These are phyloP conservation scores for Globisporangium radiosum DNA, from an alignment of 352 stramenopile genomes.

Conservation along the genomic window DNA sequence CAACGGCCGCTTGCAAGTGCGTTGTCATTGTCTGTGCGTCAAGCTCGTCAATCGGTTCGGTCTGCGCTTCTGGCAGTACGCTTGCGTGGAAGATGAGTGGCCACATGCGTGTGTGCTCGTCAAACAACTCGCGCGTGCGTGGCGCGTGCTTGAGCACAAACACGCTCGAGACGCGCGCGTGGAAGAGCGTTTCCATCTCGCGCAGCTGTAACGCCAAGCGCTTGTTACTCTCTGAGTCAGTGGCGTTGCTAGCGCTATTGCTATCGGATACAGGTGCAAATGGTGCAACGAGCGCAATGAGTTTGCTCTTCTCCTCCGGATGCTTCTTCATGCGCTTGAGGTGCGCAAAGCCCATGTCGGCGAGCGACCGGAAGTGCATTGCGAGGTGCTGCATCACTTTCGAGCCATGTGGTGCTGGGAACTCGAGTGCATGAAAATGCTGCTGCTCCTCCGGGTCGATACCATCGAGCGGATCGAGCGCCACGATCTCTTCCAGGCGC, in stretches of 20 bases:
- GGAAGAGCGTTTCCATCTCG: conserved; percentile 32
- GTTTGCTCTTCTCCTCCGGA: conserved; percentile 19
- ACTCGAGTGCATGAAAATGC: conserved; percentile 62
- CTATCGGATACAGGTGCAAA: conserved; percentile 1
- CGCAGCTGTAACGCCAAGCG: conserved; percentile 1
- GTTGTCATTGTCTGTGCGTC: conserved; percentile 30
- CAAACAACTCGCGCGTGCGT: conserved; percentile 51
- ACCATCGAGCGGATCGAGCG: conserved; percentile 17
- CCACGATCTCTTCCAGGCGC: conserved; percentile 37
- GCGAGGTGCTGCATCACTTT: conserved; percentile 60
- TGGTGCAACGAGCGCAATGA: conserved; percentile 54
- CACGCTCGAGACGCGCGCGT: conserved; percentile 36
- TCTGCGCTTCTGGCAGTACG: conserved; percentile 31
- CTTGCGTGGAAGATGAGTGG: conserved; percentile 78
- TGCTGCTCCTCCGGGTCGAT: conserved; percentile 39
- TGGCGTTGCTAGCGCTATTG: background rate
- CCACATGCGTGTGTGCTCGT: conserved; percentile 54
- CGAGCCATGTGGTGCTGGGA: conserved; percentile 54
- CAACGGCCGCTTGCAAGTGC: conserved; percentile 20
- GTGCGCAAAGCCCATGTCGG: conserved; percentile 60
- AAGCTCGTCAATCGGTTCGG: conserved; percentile 29
- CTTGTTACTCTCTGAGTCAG: conserved; percentile 1
- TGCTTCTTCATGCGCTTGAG: conserved; percentile 84
- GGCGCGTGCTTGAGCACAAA: conserved; percentile 49
- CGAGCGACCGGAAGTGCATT: conserved; percentile 40